A percentile compares a stretch with the other conserved stretches of the same genome.
phyloP scores from a whole-genome alignment of 192 early-diverging fungal genomes.

The Umbelopsis ramanniana region DNA sequence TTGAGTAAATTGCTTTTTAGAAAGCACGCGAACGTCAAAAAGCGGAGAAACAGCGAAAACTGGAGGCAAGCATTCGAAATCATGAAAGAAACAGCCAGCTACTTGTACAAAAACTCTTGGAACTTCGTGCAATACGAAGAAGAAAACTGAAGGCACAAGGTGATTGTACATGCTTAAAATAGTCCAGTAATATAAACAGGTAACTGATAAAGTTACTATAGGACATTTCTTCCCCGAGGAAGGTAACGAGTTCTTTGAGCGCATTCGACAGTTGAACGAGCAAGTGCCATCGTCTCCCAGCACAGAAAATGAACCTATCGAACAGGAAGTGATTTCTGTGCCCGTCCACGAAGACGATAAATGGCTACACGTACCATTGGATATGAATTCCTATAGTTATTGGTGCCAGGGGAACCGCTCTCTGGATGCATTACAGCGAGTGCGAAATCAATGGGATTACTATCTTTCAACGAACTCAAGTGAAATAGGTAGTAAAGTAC shows the following conservation, averaged over 20 bases:
- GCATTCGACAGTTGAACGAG: neutral
- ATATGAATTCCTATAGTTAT: conserved; percentile 4
- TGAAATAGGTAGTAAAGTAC: neutral
- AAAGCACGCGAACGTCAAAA: neutral
- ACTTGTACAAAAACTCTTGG: conserved; percentile 13
- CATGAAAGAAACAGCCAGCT: conserved; percentile 3
- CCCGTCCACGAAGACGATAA: neutral
- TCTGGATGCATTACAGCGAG: neutral
- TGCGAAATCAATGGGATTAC: conserved; percentile 14
- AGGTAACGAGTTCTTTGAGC: conserved; percentile 7
- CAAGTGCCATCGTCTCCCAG: neutral
- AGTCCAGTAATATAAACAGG: neutral
- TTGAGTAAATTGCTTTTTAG: neutral
- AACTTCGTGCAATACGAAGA: neutral
- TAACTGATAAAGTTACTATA: neutral
- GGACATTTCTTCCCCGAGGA: conserved; percentile 15
- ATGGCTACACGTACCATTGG: neutral
- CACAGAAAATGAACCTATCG: neutral
- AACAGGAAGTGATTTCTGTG: neutral
- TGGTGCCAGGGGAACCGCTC: conserved; percentile 1
- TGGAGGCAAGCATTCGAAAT: neutral
- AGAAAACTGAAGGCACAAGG: conserved; percentile 14
- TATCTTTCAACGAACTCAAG: neutral
- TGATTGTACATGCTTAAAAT: neutral
- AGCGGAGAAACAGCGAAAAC: conserved; percentile 3